phyloP scores from a whole-genome alignment of 2,329 filamentous ascomycete genomes.

The Stromatinia cepivora region DNA sequence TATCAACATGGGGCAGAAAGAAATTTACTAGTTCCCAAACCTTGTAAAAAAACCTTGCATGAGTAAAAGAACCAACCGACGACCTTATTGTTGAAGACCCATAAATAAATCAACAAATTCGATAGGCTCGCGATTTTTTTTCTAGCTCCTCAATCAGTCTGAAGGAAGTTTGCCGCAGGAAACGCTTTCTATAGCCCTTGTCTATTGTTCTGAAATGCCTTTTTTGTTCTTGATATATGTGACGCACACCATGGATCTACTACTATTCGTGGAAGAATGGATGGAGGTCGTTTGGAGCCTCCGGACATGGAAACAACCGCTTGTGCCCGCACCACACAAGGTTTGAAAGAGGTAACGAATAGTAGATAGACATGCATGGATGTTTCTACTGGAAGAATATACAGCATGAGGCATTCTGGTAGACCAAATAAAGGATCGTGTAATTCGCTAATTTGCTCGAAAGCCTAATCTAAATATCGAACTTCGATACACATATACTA shows the following conservation, averaged over 20 bases:
- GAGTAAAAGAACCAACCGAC: neutral
- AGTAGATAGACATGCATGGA: neutral
- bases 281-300: neutral
- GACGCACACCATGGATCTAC: neutral
- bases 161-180: neutral
- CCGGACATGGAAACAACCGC: neutral
- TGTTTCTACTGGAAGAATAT: neutral
- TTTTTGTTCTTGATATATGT: slow-evolving; percentile 4
- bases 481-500: slow-evolving; percentile 1
- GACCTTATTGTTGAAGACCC: neutral
- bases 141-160: neutral
- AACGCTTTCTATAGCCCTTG: neutral
- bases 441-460: slow-evolving; percentile 7
- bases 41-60: slow-evolving; percentile 1
- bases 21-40: neutral
- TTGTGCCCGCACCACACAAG: neutral
- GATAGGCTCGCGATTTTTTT: neutral
- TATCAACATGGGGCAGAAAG: neutral
- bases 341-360: slow-evolving; percentile 2
- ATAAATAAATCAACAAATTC: neutral
- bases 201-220: neutral
- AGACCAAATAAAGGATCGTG: neutral
- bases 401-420: neutral
- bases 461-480: neutral
- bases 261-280: slow-evolving; percentile 1